Evolutionary conservation across 257 asterid genomes (phyloP), one percentile per base, ranked within the genome.

Genomic region (Solanum sejunctum): DNA sequence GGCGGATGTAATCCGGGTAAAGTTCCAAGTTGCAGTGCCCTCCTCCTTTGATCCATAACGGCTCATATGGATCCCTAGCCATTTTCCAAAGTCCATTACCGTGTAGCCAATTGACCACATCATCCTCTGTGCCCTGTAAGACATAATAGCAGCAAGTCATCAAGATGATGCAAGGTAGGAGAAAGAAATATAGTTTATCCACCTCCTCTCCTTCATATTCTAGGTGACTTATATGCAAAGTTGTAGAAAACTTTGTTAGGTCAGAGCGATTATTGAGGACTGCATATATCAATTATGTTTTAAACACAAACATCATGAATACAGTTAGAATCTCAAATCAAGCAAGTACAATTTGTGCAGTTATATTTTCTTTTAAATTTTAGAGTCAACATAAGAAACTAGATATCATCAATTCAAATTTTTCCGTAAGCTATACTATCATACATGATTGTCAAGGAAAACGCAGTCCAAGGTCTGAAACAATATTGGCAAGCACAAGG

Each of bases 21-120:
- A 97, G 98, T 92, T 97, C 99, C 88, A 97, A 89, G 92, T 97
- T 97, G 97, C 99, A 97, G 86, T 97, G 99, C 3, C 99, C 99
- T 1, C 99, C 99, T 23, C 99, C 99, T 90, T 94, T 94, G 61
- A 97, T 95, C 99, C 99, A 97, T 83, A 97, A 87, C 63, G 99
- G 99, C 83, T 97, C 99, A 11, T 93, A 97, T 6, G 99, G 97
- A 77, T 97, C 99, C 87, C 93, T 87, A 1, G 98, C 92, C 97
- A 91, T 91, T 87, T 95, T 89, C 98, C 99, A 97, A 78, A 97
- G 83, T 43, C 94, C 94, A 5, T 90, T 88, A 6, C 99, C 99
- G 13, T 97, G 99, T 85, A 95, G 85, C 95, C 98, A 95, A 85
- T 87, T 95, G 45, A 97, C 99, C 45, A 97, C 98, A 51, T 97